Evolutionary conservation across 129 eudicot species (phyloP).

Genomic region (Pulicaria dysenterica): DNA sequence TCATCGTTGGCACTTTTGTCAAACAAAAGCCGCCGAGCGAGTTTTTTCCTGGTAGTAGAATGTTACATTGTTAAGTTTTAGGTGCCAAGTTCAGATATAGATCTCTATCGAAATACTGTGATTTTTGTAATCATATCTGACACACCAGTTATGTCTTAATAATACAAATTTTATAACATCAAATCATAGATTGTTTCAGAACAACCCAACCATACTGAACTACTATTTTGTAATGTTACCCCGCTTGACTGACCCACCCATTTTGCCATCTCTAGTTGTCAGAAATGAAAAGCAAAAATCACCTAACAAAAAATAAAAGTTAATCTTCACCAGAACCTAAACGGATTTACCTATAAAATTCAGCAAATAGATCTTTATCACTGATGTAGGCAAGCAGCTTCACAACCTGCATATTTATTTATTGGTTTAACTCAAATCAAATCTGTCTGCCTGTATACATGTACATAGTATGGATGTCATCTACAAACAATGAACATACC

Average conservation of each 20-base stretch:
- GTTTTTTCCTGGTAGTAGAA: conserved; percentile 66
- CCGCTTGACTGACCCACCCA: background rate
- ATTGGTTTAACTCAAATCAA: background rate
- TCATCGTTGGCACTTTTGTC: conserved; percentile 97
- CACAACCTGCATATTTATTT: conserved; percentile 56
- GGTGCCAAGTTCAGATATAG: background rate
- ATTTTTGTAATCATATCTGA: background rate
- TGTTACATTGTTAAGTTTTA: background rate
- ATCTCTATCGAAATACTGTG: background rate
- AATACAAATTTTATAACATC: too few relatives aligned
- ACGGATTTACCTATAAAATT: conserved; percentile 63
- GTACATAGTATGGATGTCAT: background rate
- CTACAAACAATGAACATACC: conserved; percentile 42
- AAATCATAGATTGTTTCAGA: background rate
- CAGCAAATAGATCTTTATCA: conserved; percentile 88
- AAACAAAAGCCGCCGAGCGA: conserved; percentile 78
- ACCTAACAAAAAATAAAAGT: background rate
- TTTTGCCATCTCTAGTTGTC: conserved; percentile 4
- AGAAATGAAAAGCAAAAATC: conserved; percentile 1
- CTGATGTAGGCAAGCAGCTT: conserved; percentile 91
- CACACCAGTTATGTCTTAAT: background rate
- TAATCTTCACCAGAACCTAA: conserved; percentile 4
- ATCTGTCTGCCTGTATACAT: background rate
- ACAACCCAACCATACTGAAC: background rate
- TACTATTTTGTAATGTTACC: too few relatives aligned